Evolutionary conservation across 495 filamentous ascomycete species (phyloP), one percentile per base, ranked within the genome.

Genomic region (Hamigera avellanea): DNA sequence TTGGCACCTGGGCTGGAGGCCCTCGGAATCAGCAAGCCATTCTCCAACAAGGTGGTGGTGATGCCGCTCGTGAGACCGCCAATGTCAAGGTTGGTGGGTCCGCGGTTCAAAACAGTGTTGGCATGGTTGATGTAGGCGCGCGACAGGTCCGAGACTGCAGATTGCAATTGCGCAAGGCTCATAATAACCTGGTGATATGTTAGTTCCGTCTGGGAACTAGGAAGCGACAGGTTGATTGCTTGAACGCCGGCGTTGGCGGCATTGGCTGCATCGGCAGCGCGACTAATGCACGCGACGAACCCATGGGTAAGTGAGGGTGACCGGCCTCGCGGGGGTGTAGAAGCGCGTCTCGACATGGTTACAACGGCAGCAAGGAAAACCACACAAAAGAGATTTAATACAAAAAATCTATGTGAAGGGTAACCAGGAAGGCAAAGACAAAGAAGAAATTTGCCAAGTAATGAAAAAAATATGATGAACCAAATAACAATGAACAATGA

Each of bases 111-210:
- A 27, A 93, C 69, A 8, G 78, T 76, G 45, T 85, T 84, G 48
- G 80, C 82, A 57, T 93, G 84, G 46, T 79, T 75, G 46, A 91
- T 67, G 57, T 91, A 93, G 37, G 85, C 81, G 48, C 74, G 70
- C 37, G 80, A 79, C 37, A 89, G 70, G 35, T 78, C 76, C 45
- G 75, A 73, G 57, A 87, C 78, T 32, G 83, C 70, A 27, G 72
- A 72, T 42, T 85, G 80, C 19, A 89, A 75, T 25, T 78, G 80
- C 40, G 76, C 72, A 31, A 89, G 73, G 14, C 78, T 67, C 44
- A 77, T 70, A 46, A 87, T 74, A 33, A 89, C 76, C 84, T 89
- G 48, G 26, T 31, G 36, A 25, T 41, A 37, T 21, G 49, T 55
- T 43, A 57, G 50, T 42, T 36, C 10, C 25, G 33, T 16, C 25